Base-by-base conservation (phyloP, 768 basidiomycete genomes). In the Sarcodon aspratus region DNA sequence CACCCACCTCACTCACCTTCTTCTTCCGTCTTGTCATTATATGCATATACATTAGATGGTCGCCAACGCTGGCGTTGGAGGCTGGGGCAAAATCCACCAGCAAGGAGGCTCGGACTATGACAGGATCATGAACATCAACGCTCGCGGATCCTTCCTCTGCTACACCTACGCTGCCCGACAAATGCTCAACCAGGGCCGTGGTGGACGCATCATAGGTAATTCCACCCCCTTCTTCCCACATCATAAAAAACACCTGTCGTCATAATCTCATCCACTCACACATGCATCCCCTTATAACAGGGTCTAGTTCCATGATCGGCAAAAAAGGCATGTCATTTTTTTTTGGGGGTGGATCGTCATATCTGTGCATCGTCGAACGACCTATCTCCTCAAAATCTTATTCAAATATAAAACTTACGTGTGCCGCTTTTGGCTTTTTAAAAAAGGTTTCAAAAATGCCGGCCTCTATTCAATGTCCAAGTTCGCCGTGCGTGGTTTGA, bases 141-240 rank as follows among this genome's bases (percentile, higher is more conserved):
- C 57, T 0, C 55, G 62, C 3, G 65, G 65, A 2, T 42, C 57
- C 3, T 67, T 70, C 50, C 54, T 68, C n/a, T 66, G 64, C 52
- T 72, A 68, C 59, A 67, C 68, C 49, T 60, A 65, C 27, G 70
- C 70, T 5, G 68, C 63, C 4, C 11, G 48, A 13, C 62, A 69
- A 48, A 65, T 72, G 66, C 59, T 72, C 47, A 53, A 56, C 36
- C 71, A 69, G 54, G 68, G 69, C 0, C 53, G 53, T 1, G 67
- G 69, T 0, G 68, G 70, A 0, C 49, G 69, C 4, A 66, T 71
- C 1, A 61, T 72, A 48, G 72, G 69, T 31, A 55, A 27, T 27
- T 27, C n/a, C 36, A 42, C 21, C 21, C 21, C 5, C 21, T 27
- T 5, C 5, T 27, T 27, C 3, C 21, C 21, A 27, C 21, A 27